These are phyloP conservation scores for Coemansia sp. DNA, from an alignment of 371 early-diverging fungal genomes.

Conservation along the genomic window DNA sequence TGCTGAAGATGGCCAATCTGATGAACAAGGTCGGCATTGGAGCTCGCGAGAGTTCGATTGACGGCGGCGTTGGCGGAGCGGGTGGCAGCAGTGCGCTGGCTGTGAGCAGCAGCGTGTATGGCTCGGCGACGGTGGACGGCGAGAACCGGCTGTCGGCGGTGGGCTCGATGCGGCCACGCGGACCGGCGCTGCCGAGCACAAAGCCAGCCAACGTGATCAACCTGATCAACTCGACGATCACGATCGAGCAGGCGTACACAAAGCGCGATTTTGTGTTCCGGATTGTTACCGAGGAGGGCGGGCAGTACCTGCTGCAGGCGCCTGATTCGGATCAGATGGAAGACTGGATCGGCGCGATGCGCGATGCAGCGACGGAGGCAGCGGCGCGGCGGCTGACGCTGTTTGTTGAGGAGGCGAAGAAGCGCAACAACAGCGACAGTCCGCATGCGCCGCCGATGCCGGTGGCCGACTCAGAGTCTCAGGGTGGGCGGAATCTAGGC, in stretches of 20 bases:
- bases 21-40: conserved; percentile 55
- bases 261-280: conserved; percentile 80
- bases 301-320: conserved; percentile 75
- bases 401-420: conserved; percentile 56
- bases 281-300: conserved; percentile 82
- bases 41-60: conserved; percentile 32
- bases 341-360: conserved; percentile 73
- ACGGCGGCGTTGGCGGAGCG: conserved; percentile 1
- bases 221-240: conserved; percentile 73
- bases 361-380: conserved; percentile 73
- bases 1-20: conserved; percentile 57
- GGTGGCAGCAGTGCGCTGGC: not conserved
- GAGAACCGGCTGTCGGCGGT: conserved; percentile 17
- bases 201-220: conserved; percentile 79
- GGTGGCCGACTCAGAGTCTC: not conserved
- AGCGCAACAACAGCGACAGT: conserved; percentile 31
- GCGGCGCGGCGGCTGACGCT: conserved; percentile 64
- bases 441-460: conserved; percentile 3
- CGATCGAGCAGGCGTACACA: conserved; percentile 67
- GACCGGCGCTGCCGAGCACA: conserved; percentile 45
- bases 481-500: not conserved
- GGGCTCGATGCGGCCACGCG: conserved; percentile 39
- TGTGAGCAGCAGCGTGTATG: not conserved
- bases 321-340: conserved; percentile 71
- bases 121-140: not conserved